A percentile compares a stretch with the other conserved stretches of the same genome.
These are phyloP conservation scores for Gaultheria prostrata DNA, from an alignment of 148 eudicot genomes.

Conservation along the genomic window DNA sequence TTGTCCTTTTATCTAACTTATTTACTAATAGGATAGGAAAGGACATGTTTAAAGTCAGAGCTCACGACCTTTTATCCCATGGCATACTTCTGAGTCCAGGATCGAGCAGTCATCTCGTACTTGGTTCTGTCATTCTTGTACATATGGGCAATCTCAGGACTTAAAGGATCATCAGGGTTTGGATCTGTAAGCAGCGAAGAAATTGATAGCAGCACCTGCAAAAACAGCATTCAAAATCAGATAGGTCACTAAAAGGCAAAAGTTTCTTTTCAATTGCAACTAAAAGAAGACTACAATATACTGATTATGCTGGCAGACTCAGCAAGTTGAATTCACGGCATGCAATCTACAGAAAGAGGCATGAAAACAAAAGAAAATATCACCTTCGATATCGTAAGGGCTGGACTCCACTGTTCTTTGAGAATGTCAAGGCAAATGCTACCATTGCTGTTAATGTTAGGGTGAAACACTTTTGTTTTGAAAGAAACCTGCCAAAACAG, in stretches of 20 bases:
- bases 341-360: not conserved
- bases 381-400: slow-evolving; percentile 24
- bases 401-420: slow-evolving; percentile 49
- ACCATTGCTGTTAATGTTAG: slow-evolving; percentile 29
- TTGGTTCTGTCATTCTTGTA: slow-evolving; percentile 42
- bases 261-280: not conserved
- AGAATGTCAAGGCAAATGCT: slow-evolving; percentile 46
- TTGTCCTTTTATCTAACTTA: not conserved
- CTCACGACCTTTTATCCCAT: slow-evolving; percentile 17
- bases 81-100: slow-evolving; percentile 54
- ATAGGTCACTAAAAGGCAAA: not conserved
- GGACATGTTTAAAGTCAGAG: not conserved
- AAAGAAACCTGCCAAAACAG: slow-evolving; percentile 20
- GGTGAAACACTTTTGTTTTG: slow-evolving; percentile 29
- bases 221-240: not conserved
- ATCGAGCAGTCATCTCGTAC: slow-evolving; percentile 44
- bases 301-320: not conserved
- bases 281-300: not conserved
- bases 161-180: slow-evolving; percentile 47
- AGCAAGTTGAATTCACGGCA: not conserved
- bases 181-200: slow-evolving; percentile 45
- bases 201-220: slow-evolving; percentile 43
- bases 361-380: not conserved
- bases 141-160: slow-evolving; percentile 48
- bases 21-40: not conserved